A percentile compares a stretch with the other conserved stretches of the same genome.
Evolutionary conservation across 2,329 filamentous ascomycete species (phyloP).

Genomic region (Claviceps fusiformis): DNA sequence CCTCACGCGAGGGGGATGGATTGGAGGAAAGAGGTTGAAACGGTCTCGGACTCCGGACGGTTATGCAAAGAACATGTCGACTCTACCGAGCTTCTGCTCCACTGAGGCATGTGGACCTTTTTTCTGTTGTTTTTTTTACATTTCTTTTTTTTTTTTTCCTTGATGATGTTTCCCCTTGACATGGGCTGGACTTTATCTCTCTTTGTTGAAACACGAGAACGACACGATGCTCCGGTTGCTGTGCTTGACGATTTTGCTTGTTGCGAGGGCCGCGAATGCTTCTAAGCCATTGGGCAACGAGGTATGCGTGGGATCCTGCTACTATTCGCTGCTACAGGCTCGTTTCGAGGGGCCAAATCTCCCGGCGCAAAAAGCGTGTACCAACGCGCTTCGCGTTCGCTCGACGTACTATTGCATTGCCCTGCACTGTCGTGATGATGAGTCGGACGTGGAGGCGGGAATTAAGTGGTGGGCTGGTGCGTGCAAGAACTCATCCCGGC

Average conservation of each 20-base stretch:
- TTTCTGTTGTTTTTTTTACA: too few relatives aligned
- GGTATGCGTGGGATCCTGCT: slow-evolving; percentile 11
- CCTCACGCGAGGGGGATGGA: too few relatives aligned
- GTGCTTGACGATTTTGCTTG: not conserved
- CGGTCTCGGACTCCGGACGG: too few relatives aligned
- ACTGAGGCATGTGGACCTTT: not conserved
- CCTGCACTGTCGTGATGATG: slow-evolving; percentile 6
- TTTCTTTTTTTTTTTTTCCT: not conserved
- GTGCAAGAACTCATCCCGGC: slow-evolving; percentile 10
- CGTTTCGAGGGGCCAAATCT: slow-evolving; percentile 6
- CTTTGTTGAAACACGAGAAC: not conserved
- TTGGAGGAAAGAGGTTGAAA: not conserved
- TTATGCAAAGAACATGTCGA: not conserved
- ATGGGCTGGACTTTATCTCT: not conserved
- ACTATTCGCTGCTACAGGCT: slow-evolving; percentile 9
- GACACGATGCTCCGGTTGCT: not conserved
- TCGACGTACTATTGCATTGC: slow-evolving; percentile 10
- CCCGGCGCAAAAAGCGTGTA: slow-evolving; percentile 8
- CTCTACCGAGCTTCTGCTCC: not conserved
- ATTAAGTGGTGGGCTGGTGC: slow-evolving; percentile 8
- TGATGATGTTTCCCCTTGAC: not conserved
- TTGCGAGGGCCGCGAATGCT: not conserved
- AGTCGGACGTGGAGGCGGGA: slow-evolving; percentile 5
- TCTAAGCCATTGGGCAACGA: slow-evolving; percentile 10
- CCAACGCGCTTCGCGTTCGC: slow-evolving; percentile 8